These are phyloP conservation scores for Colletotrichum costaricense DNA, from an alignment of 2,329 filamentous ascomycete genomes.

Conservation along the genomic window DNA sequence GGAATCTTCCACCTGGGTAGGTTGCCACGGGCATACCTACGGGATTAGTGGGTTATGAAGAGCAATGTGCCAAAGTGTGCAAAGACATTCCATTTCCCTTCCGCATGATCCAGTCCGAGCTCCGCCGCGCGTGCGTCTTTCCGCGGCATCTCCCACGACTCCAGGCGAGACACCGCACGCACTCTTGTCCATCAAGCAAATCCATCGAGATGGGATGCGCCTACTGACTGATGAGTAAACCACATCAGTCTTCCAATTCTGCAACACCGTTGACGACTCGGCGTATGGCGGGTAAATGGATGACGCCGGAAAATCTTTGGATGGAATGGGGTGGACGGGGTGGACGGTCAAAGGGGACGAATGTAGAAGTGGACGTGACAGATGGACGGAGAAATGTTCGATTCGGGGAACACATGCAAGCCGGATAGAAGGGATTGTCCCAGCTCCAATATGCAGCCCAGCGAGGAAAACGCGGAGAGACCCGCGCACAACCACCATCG, in stretches of 20 bases:
- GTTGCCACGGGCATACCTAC: no score
- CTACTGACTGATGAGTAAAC: neutral
- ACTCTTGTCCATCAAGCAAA: neutral
- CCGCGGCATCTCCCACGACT: neutral
- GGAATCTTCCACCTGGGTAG: neutral
- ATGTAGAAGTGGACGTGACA: neutral
- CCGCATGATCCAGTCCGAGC: neutral
- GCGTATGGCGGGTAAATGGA: neutral
- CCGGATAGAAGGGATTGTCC: neutral
- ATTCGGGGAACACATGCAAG: neutral
- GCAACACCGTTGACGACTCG: neutral
- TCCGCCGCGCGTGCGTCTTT: neutral
- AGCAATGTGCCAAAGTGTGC: neutral
- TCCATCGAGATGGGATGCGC: neutral
- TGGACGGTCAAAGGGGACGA: no score
- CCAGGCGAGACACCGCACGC: neutral
- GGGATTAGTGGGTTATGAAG: neutral
- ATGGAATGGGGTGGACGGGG: neutral
- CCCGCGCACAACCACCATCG: neutral
- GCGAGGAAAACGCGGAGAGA: neutral
- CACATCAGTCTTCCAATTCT: neutral
- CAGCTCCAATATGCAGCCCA: neutral
- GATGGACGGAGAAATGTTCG: neutral
- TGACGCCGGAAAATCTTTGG: neutral
- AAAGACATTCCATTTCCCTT: neutral